Evolutionary conservation across 768 basidiomycete species (phyloP), one percentile per base, ranked within the genome.

Genomic region (Tricholoma bakamatsutake): DNA sequence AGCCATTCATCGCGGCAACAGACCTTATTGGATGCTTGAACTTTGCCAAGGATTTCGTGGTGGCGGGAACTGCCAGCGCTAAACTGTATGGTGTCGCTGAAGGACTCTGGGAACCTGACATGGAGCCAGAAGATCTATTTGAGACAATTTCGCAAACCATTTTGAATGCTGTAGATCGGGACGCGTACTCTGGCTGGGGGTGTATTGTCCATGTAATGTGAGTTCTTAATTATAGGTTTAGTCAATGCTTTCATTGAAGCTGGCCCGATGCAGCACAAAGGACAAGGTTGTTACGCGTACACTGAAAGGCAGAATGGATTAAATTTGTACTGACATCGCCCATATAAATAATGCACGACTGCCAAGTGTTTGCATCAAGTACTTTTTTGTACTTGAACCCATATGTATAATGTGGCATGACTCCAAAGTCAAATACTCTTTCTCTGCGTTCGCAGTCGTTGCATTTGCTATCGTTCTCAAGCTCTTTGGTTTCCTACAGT

Each of bases 31-130:
- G 93, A 33, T 95, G 93, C 70, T 75, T 95, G 53, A 93, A 93
- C 74, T 90, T 91, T 64, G 91, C 93, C 18, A 93, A 95, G 72
- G 97, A 98, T 71, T 99, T 99, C 63, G 93, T 95, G 56, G 97
- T 98, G 10, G 84, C 92, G 8, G 97, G 97, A 33, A 93, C 93
- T 0, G 96, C 97, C 18, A 87, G 87, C 65, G 78, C 84, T 58
- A 98, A 98, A 75, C 73, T 99, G 60, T 97, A 86, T 64, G 97
- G 97, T 87, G 87, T 96, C 52, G 97, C 97, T 40, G 97, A 99
- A 71, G 93, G 94, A 2, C 80, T 99, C 30, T 99, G 97, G 97
- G 97, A 99, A 72, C 94, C 96, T 8, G 91, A 94, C 70, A 76
- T 99, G 69, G 94, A 87, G 67, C 84, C 95, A 12, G 97, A 98